Evolutionary conservation across 139 green algal genomes (phyloP), one percentile per base, ranked within the genome.

Genomic region (Bryopsis sp.): DNA sequence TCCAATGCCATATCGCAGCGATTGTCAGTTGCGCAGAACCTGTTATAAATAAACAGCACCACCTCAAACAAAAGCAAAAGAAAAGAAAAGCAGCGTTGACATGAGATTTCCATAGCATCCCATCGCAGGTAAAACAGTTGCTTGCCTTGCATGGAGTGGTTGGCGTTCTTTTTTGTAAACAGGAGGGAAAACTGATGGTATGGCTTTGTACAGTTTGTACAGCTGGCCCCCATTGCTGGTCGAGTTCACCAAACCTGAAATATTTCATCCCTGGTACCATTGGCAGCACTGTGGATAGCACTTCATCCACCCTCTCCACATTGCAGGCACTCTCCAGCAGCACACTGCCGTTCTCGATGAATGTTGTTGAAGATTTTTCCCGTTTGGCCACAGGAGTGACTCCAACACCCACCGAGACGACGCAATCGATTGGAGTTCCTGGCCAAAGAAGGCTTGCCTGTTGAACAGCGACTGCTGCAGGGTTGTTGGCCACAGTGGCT

Each of bases 401-500:
- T 5, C 92, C 92, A 33, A 80, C 89, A 32, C 93, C 92, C 39
- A 98, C 34, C 24, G 77, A 90, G 2, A 97, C 84, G 15, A 98
- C 26, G 37, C 74, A 78, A 8, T 94, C 91, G 3, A 97, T 78
- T 0, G 64, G 83, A 22, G 68, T 39, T 68, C 91, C 80, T 0
- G 91, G 91, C 89, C 90, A 97, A 58, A 96, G 79, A 31, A 82
- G 60, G 6, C 36, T 81, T 15, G 87, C 90, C 77, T 97, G 88
- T 67, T 89, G 74, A 26, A 97, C 43, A 5, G 88, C 92, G 0
- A 97, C 61, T 37, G 91, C 59, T 15, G 86, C 63, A 0, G 93
- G 93, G 77, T 98, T 98, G 82, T 98, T 98, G 50, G 88, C 91
- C 2, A 80, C 86, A 3, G 84, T 79, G 2, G 93, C 93, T 11